A percentile compares a stretch with the other conserved stretches of the same genome.
Conservation (phyloP, 257 asterid species). For the Primulina eburnea region DNA sequence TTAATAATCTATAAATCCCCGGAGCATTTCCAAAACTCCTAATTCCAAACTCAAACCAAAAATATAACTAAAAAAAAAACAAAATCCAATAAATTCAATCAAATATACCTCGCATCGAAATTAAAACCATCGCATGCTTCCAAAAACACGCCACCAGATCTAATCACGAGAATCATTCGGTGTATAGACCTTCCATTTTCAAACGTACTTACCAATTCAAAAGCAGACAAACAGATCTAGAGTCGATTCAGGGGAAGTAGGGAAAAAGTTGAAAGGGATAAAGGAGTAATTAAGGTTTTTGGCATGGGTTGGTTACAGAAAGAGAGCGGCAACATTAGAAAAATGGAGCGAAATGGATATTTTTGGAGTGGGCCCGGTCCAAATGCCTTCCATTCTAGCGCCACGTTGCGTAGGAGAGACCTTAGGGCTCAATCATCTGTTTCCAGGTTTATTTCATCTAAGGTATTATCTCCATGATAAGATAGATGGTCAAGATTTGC, state of each 20-base stretch:
- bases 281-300: slow-evolving; percentile 46
- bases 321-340: slow-evolving; percentile 52
- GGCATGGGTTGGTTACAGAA: slow-evolving; percentile 32
- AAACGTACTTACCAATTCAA: slow-evolving; percentile 6
- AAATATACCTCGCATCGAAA: slow-evolving; percentile 30
- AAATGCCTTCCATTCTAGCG: too few species aligned
- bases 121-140: slow-evolving; percentile 26
- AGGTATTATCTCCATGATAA: too few species aligned
- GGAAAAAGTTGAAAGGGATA: not conserved
- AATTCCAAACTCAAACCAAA: slow-evolving; percentile 24
- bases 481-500: too few species aligned
- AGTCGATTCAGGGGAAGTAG: slow-evolving; percentile 5
- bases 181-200: slow-evolving; percentile 14
- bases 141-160: slow-evolving; percentile 39
- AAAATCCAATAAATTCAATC: slow-evolving; percentile 35
- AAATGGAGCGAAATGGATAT: slow-evolving; percentile 11
- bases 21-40: slow-evolving; percentile 12
- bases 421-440: not conserved
- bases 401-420: not conserved
- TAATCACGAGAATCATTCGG: slow-evolving; percentile 17
- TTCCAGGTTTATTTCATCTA: too few species aligned
- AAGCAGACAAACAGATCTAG: slow-evolving; percentile 49
- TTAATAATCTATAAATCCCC: slow-evolving; percentile 19
- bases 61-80: slow-evolving; percentile 1
- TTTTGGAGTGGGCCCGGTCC: too few species aligned